Percentiles rank a stretch among this genome's conserved stretches.
phyloP scores from a whole-genome alignment of 257 asterid species.

The Petrea volubilis region DNA sequence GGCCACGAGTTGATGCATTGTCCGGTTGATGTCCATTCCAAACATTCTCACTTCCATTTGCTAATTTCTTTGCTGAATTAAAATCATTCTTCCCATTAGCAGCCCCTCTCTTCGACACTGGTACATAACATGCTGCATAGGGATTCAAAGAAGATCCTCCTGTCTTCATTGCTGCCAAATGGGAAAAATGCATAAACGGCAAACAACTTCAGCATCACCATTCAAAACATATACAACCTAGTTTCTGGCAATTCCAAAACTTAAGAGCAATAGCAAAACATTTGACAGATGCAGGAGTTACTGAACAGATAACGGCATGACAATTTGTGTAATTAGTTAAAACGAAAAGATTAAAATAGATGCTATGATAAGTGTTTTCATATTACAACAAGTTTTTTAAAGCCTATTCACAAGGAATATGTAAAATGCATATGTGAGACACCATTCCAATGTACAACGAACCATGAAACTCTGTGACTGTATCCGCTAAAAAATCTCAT shows the following conservation, averaged over 20 bases:
- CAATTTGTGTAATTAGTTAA: background rate
- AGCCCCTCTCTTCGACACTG: constrained; percentile 51
- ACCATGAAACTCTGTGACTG: background rate
- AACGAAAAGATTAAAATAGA: background rate
- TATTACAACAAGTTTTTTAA: background rate
- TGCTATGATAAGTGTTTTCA: background rate
- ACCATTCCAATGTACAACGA: background rate
- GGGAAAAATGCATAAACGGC: background rate
- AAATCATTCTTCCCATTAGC: constrained; percentile 27
- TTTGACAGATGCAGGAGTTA: background rate
- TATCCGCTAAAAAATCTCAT: background rate
- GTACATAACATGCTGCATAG: constrained; percentile 61
- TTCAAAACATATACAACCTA: background rate
- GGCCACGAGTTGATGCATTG: constrained; percentile 25
- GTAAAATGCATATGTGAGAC: background rate
- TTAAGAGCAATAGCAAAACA: background rate
- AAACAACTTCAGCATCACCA: background rate
- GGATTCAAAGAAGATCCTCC: constrained; percentile 59
- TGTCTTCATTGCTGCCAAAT: constrained; percentile 44
- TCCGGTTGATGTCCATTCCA: constrained; percentile 38
- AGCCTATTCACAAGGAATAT: background rate
- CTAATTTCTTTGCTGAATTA: constrained; percentile 24
- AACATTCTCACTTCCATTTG: constrained; percentile 31
- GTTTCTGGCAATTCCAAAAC: background rate
- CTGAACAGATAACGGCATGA: background rate